Evolutionary conservation across 1,139 yeast genomes (phyloP).

Genomic region (Hemisphaericaspora subhashii): DNA sequence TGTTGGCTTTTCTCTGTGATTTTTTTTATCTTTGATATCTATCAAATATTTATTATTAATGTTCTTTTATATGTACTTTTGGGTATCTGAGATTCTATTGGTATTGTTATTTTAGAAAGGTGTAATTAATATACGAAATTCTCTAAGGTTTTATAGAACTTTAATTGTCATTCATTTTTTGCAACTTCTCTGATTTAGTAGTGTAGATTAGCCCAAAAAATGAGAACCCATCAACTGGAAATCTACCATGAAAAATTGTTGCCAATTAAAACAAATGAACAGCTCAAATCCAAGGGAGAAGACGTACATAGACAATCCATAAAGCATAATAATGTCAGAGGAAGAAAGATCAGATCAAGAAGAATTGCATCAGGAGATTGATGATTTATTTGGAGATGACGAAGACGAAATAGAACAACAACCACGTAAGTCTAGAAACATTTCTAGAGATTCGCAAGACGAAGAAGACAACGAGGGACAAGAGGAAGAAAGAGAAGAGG

Average conservation of each 20-base stretch:
- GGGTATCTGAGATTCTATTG: no score
- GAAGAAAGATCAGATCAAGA: constrained; percentile 8
- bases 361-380: constrained; percentile 31
- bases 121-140: background rate
- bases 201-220: background rate
- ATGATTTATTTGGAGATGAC: constrained; percentile 52
- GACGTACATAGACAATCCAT: background rate
- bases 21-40: no score
- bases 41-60: no score
- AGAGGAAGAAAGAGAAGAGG: constrained; percentile 22
- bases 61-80: no score
- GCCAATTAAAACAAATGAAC: no score
- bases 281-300: no score
- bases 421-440: no score
- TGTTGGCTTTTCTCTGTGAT: background rate
- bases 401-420: constrained; percentile 26
- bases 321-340: constrained; percentile 11
- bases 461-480: constrained; percentile 12
- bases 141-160: no score
- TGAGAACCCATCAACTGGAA: no score
- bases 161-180: no score
- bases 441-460: no score
- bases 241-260: background rate
- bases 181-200: background rate
- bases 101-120: background rate